Percentiles rank a stretch among this genome's conserved stretches.
These are phyloP conservation scores for Penicillium bialowiezense DNA, from an alignment of 495 filamentous ascomycete species.

Conservation along the genomic window DNA sequence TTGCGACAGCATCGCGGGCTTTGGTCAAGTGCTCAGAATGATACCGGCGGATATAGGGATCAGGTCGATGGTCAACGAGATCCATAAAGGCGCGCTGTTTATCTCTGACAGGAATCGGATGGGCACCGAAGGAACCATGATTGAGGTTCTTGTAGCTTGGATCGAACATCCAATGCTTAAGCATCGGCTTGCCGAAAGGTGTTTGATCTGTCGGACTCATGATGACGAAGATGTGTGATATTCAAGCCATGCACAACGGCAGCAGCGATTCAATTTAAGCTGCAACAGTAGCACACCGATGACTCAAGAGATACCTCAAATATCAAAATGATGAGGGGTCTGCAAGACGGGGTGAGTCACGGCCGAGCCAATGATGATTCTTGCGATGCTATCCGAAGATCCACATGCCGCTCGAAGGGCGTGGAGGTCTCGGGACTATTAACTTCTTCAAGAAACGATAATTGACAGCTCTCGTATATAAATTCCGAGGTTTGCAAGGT, in stretches of 20 bases:
- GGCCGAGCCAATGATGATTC: constrained; percentile 1
- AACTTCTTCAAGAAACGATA: too few relatives aligned
- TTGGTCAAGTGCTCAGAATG: constrained; percentile 58
- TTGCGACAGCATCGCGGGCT: constrained; percentile 61
- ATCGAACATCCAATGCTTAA: constrained; percentile 70
- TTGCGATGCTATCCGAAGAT: constrained; percentile 1
- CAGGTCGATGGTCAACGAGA: constrained; percentile 60
- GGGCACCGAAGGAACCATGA: constrained; percentile 83
- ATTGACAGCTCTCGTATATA: too few relatives aligned
- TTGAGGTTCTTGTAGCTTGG: constrained; percentile 71
- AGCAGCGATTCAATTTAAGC: not conserved
- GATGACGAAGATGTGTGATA: not conserved
- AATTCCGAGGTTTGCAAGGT: too few relatives aligned
- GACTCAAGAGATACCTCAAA: too few relatives aligned
- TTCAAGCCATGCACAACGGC: not conserved
- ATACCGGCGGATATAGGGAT: constrained; percentile 68
- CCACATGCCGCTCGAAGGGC: constrained; percentile 7
- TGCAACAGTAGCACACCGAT: not conserved
- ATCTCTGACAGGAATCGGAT: constrained; percentile 58
- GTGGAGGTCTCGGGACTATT: not conserved
- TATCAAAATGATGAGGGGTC: too few relatives aligned
- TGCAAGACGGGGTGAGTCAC: constrained; percentile 6
- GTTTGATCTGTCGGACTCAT: constrained; percentile 16
- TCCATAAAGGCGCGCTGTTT: constrained; percentile 58
- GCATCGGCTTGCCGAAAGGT: constrained; percentile 59